Base-by-base conservation (phyloP, 2,329 filamentous ascomycete genomes). In the Scedosporium aurantiacum region DNA sequence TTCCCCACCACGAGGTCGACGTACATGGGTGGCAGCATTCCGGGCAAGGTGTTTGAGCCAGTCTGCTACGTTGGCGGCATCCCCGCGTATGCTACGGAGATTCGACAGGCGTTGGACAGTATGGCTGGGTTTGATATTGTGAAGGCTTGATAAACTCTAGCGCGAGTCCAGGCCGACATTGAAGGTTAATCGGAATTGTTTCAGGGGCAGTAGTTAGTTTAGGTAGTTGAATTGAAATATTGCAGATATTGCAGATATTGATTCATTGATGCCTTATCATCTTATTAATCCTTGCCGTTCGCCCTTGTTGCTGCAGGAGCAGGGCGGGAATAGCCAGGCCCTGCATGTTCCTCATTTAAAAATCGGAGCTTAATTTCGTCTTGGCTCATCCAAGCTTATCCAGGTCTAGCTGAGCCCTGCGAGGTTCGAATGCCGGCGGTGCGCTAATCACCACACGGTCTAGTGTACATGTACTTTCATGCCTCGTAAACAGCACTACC, bases 21-120 rank as follows among this genome's bases (percentile, higher is more conserved):
- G 21, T 84, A 82, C 64, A 81, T 83, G 77, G 82, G 83, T 2
- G 78, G 76, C 0, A 82, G 73, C 47, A 74, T 83, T 1, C 81
- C 82, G 0, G 80, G 77, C 0, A 84, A 84, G 70, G 66, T 73
- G 0, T 73, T 73, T 27, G 82, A 85, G 70, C 77, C 77, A 0
- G 69, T 83, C 7, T 77, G 78, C 57, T 85, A 76, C 62, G 61
- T 75, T 0, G 77, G 72, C 0, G 76, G 76, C 0, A 69, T 79
- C 16, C 70, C 71, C 0, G 47, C 41, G 2, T 79, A 79, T 55
- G 60, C 58, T 5, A 32, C 12, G 0, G 68, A 74, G 57, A 72
- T 75, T 55, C 66, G 72, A 16, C 61, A 63, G 5, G 74, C 71
- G 2, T 64, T 77, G 28, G 70, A 73, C 47, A 65, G 55, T 21